phyloP scores from a whole-genome alignment of 306 rosid species.

The Dalbergia cultrata region DNA sequence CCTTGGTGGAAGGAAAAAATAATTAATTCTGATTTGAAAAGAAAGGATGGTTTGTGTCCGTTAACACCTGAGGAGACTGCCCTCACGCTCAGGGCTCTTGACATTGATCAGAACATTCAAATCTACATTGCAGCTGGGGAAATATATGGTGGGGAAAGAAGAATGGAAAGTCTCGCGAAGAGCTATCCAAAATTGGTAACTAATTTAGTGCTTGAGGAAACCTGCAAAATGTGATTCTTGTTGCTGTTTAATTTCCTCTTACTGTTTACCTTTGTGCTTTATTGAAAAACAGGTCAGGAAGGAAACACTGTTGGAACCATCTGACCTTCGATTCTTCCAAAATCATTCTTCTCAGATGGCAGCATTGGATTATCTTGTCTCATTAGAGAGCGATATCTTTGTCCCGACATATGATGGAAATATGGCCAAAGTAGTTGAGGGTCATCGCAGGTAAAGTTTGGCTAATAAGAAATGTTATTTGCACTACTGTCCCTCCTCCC shows the following conservation, averaged over 20 bases:
- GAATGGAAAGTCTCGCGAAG: constrained; percentile 79
- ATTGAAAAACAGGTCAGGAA: constrained; percentile 79
- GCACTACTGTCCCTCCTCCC: neutral
- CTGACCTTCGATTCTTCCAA: constrained; percentile 86
- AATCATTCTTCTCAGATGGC: constrained; percentile 99
- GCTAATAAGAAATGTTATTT: neutral
- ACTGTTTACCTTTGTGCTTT: constrained; percentile 38
- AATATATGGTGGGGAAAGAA: constrained; percentile 89
- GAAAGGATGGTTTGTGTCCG: constrained; percentile 98
- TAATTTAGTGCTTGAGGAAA: constrained; percentile 17
- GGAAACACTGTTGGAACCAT: constrained; percentile 86
- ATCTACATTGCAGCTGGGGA: constrained; percentile 99
- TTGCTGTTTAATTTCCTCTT: constrained; percentile 32
- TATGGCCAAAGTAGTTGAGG: constrained; percentile 99
- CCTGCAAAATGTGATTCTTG: constrained; percentile 15
- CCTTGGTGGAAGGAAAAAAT: constrained; percentile 99
- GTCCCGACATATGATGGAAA: constrained; percentile 99
- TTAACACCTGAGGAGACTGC: constrained; percentile 99
- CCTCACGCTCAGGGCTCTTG: constrained; percentile 83
- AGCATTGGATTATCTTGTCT: constrained; percentile 95
- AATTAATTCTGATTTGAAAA: constrained; percentile 89
- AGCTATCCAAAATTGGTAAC: constrained; percentile 86
- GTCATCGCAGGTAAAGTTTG: constrained; percentile 90
- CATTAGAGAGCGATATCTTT: constrained; percentile 94
- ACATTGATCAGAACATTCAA: constrained; percentile 83